phyloP scores from a whole-genome alignment of 495 filamentous ascomycete genomes.

The Talaromyces stipitatus region DNA sequence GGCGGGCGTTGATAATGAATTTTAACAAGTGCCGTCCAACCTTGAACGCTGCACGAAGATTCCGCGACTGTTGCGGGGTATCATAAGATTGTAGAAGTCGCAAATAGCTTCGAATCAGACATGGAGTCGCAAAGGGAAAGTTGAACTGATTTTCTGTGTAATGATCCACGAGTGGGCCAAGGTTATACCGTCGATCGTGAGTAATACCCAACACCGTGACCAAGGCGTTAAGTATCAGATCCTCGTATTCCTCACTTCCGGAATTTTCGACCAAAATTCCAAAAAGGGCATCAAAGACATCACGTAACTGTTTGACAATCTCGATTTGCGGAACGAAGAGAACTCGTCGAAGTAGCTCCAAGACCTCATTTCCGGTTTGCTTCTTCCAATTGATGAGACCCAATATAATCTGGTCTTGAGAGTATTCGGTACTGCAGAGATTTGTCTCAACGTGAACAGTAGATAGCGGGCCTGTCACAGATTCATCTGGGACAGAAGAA shows the following conservation, averaged over 20 bases:
- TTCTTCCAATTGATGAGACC: constrained; percentile 82
- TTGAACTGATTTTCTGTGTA: constrained; percentile 88
- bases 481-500: constrained; percentile 61
- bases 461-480: constrained; percentile 66
- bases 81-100: constrained; percentile 70
- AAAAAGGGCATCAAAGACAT: constrained; percentile 90
- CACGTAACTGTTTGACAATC: constrained; percentile 83
- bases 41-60: constrained; percentile 87
- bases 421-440: constrained; percentile 91
- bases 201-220: constrained; percentile 88
- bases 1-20: constrained; percentile 86
- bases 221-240: constrained; percentile 83
- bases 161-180: constrained; percentile 81
- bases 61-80: constrained; percentile 71
- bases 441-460: constrained; percentile 75
- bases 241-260: constrained; percentile 84
- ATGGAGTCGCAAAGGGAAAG: constrained; percentile 90
- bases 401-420: constrained; percentile 83
- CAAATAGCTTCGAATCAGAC: constrained; percentile 79
- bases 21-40: constrained; percentile 88
- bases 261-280: constrained; percentile 82
- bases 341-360: constrained; percentile 68
- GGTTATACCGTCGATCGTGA: constrained; percentile 87
- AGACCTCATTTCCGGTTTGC: constrained; percentile 57
- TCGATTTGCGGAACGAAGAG: constrained; percentile 96